Evolutionary conservation across 495 filamentous ascomycete genomes (phyloP), one percentile per base, ranked within the genome.

Genomic region (Penicillium tannophilum): DNA sequence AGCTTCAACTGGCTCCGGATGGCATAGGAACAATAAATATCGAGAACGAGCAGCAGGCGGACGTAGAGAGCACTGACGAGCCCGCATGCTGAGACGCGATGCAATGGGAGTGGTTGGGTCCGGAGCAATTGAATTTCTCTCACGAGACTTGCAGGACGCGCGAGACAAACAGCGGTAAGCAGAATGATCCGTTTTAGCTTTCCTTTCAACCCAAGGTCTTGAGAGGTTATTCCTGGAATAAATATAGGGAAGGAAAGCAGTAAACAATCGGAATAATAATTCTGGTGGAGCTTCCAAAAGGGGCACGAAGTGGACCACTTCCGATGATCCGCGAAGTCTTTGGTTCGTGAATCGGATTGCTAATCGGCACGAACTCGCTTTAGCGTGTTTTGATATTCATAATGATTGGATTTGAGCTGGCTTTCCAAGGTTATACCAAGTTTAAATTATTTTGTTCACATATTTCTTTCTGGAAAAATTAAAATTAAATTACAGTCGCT

Each of bases 71-170:
- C 49, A 65, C 60, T 68, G 65, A 62, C 61, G 67, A 70, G 47
- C 56, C 67, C 63, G 65, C 67, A 70, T 70, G 65, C 67, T 70
- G 67, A 66, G 67, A 59, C 56, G 52, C 55, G 58, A 45, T 54
- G n/a, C 33, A 52, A 36, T n/a, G 35, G 46, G 51, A 30, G 20
- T 54, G 14, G 49, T 24, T 39, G 14, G 45, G 26, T 50, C 31
- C 31, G 52, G 30, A 30, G 48, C 36, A 54, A 54, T 47, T 30
- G 19, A 36, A 47, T 24, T 47, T 61, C 30, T 54, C 44, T 19
- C 42, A 30, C 52, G 52, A 55, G 42, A 36, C 53, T 30, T 55
- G 41, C 43, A 45, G 43, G 52, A 55, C 42, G 42, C 42, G 42
- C 35, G 52, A 31, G 50, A 36, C 26, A 28, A 9, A 35, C 6